Conservation (phyloP, 73 alveolate genomes). For the Paramecium sonneborni region DNA sequence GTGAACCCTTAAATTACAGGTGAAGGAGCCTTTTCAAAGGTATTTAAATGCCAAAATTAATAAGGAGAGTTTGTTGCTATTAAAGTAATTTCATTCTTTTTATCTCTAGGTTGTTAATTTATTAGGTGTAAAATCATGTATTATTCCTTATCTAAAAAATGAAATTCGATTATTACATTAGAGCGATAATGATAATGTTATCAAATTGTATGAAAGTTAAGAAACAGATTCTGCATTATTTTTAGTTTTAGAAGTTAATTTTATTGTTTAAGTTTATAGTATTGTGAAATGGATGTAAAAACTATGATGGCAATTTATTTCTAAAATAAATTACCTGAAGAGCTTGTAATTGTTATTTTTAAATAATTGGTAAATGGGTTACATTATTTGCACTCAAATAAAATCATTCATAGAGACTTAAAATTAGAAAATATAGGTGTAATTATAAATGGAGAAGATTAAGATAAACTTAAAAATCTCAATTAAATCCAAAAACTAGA, state of each 20-base stretch:
- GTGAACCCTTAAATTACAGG: not conserved
- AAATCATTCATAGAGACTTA: conserved; percentile 25
- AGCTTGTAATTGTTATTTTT: not conserved
- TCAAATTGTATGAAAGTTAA: not conserved
- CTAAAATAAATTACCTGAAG: not conserved
- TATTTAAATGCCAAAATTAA: not conserved
- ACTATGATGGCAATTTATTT: not conserved
- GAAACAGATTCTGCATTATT: not conserved
- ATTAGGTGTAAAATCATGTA: not conserved
- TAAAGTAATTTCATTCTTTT: not conserved
- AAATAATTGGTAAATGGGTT: not conserved
- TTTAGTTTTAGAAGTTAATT: not conserved
- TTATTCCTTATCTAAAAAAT: conserved; percentile 35
- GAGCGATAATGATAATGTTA: conserved; percentile 2
- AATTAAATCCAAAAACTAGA: not conserved
- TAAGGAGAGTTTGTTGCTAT: not conserved
- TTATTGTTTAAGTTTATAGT: not conserved
- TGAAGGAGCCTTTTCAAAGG: not conserved
- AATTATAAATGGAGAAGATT: not conserved
- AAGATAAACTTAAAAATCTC: not conserved
- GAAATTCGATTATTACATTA: not conserved
- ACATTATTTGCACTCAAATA: not conserved
- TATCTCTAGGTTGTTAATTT: not conserved
- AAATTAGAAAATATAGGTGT: conserved; percentile 9
- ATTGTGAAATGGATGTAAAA: not conserved